Base-by-base conservation (phyloP, 129 eudicot genomes). In the Chrysanthemum makinoi region DNA sequence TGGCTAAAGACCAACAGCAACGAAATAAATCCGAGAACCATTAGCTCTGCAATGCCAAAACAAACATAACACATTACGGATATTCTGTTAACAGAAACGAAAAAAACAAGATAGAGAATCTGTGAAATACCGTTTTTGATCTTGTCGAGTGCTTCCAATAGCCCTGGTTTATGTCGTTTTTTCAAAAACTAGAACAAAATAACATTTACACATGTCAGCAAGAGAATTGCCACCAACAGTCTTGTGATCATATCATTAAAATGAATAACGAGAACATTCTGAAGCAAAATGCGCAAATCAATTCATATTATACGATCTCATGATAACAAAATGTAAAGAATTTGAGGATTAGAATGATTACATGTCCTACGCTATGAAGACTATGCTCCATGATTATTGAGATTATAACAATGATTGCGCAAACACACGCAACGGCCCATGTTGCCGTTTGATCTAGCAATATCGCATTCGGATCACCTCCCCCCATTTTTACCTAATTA, bases 11-110 rank as follows among this genome's bases (percentile, higher is more conserved):
- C 85, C 68, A 94, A 77, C 49, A 87, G 84, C 60, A 94, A 74
- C 47, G 98, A 94, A 72, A 94, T 94, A 75, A 94, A 94, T 58
- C 98, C 98, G 10, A 94, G 87, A 19, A 94, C 76, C 98, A 94
- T 94, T 56, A 94, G 88, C 86, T 94, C 98, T 94, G 98, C 77
- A 83, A 58, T 52, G 44, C 16, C 74, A 58, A 65, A 43, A 22
- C 28, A 53, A 69, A 5, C 39, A 62, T 16, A 1, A 16, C 20
- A 1, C 22, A 62, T 20, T 2, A n/a, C 48, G 14, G 13, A 43
- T 10, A 63, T 7, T 33, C 12, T 3, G 55, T 49, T 26, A 43
- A 71, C 3, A 43, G 28, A 48, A 1, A 49, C n/a, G 47, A 39
- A 18, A 70, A 19, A 10, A 16, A 61, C 0, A 10, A 8, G 6